Base-by-base conservation (phyloP, 495 filamentous ascomycete species). In the Apodospora peruviana region DNA sequence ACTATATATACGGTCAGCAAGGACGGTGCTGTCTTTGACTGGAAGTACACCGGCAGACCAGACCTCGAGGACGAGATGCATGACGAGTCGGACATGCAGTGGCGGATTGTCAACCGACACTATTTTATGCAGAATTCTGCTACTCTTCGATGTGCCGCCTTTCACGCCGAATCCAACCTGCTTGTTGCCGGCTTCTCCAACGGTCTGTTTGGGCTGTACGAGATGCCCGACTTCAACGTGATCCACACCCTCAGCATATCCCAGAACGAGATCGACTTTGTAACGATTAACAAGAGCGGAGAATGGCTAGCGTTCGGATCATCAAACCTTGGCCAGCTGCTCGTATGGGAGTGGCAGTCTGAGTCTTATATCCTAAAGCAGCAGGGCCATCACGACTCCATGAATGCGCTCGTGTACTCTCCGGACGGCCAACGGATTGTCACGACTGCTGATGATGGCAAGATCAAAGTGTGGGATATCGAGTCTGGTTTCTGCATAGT, bases 341-440 rank as follows among this genome's bases (percentile, higher is more conserved):
- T 98, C 29, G 94, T 98, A 20, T 98, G 93, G 93, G 93, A 98
- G 66, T 97, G 94, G 94, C 94, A 97, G 59, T 97, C 94, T 2
- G 93, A 98, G 64, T 96, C 94, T n/a, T 97, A 97, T 67, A 91
- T 98, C 47, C 68, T 98, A 27, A 98, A 97, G 66, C 93, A 98
- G 59, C 93, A 97, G 67, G 91, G 91, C 1, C 93, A 98, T 67
- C 87, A 94, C 41, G 94, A 98, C 60, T 84, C 89, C n/a, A 88
- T 96, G 82, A 97, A 96, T 66, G 74, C 91, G 7, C 73, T 98
- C 5, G 84, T 83, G 11, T 97, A 97, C 67, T 94, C 94, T 4
- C 90, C 91, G 0, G 91, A 96, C 56, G 91, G 93, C 7, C 87
- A 93, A 59, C 83, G 87, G 22, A 86, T 98, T 51, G 84, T 97